These are phyloP conservation scores for Fusarium miscanthi DNA, from an alignment of 2,329 filamentous ascomycete species.

Conservation along the genomic window DNA sequence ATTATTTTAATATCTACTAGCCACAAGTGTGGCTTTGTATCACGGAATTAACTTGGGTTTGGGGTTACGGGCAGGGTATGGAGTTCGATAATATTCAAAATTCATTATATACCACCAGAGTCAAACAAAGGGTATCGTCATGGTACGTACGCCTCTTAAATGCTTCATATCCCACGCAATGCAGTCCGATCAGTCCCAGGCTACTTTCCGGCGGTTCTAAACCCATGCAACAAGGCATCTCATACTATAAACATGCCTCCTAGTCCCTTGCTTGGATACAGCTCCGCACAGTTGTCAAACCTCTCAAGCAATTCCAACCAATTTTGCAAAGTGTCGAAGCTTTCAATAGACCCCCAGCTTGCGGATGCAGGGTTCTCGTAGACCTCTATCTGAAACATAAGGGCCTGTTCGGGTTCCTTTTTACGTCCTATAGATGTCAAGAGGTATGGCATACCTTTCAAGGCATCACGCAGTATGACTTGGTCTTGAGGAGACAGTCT, in stretches of 20 bases:
- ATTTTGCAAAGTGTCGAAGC: constrained; percentile 15
- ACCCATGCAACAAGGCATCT: neutral
- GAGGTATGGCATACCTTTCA: constrained; percentile 21
- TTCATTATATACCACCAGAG: constrained; percentile 15
- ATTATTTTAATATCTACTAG: constrained; percentile 11
- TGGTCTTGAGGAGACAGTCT: neutral
- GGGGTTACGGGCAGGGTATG: constrained; percentile 39
- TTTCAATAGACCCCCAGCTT: constrained; percentile 23
- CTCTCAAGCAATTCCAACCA: neutral
- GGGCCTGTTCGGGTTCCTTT: neutral
- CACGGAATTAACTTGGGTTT: constrained; percentile 30
- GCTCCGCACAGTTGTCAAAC: constrained; percentile 15
- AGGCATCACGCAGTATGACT: neutral
- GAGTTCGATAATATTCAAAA: constrained; percentile 37
- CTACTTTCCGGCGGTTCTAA: neutral
- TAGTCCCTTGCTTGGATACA: constrained; percentile 7
- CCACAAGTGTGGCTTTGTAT: constrained; percentile 31
- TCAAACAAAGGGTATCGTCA: constrained; percentile 30
- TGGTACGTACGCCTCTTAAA: constrained; percentile 22
- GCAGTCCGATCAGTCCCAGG: neutral
- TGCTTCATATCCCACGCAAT: constrained; percentile 24
- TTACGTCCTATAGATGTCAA: constrained; percentile 6
- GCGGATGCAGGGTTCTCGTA: constrained; percentile 4
- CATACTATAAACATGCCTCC: constrained; percentile 14
- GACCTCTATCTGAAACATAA: constrained; percentile 8